Evolutionary conservation across 2,329 filamentous ascomycete species (phyloP), one percentile per base, ranked within the genome.

Genomic region (Alternaria angustiovoidea): DNA sequence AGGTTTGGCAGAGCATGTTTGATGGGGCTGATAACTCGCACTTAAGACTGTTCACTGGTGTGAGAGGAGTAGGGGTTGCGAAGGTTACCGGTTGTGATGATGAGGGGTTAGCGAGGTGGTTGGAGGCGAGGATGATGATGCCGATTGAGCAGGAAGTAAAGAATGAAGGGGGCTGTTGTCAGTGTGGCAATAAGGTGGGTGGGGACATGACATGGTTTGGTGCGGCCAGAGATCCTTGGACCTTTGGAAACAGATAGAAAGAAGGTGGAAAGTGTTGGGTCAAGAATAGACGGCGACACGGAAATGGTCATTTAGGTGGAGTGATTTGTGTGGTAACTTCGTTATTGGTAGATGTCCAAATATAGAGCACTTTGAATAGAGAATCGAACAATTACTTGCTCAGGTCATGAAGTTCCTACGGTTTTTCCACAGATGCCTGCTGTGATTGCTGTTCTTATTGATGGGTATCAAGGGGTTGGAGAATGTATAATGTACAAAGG

Each of bases 91-190:
- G 83, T 26, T 75, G 81, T 75, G 69, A 81, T 38, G 75, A 82
- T 26, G 67, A 75, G 63, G 69, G 76, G 52, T 72, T 80, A 74
- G 82, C 82, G 59, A 70, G 64, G 58, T 81, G 81, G 75, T 75
- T 85, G 64, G 82, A 83, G 65, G 66, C 65, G 16, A 66, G 76
- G 6, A 81, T 84, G 75, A 83, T 81, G 81, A 69, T 42, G 58
- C 66, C 65, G n/a, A 18, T 44, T 58, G 75, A 61, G 48, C 67
- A 62, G 59, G 67, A 72, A 14, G 51, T 44, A 36, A 51, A 36
- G n/a, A 47, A 53, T 71, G 30, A 75, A 47, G 80, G 62, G 80
- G 52, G 49, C 22, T 70, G 69, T 54, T 65, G 61, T 28, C 34
- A 59, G 30, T 73, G 69, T 58, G 56, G 53, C 24, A 61, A 58